Evolutionary conservation across 192 early-diverging fungal genomes (phyloP), one percentile per base, ranked within the genome.

Genomic region (Podila verticillata): DNA sequence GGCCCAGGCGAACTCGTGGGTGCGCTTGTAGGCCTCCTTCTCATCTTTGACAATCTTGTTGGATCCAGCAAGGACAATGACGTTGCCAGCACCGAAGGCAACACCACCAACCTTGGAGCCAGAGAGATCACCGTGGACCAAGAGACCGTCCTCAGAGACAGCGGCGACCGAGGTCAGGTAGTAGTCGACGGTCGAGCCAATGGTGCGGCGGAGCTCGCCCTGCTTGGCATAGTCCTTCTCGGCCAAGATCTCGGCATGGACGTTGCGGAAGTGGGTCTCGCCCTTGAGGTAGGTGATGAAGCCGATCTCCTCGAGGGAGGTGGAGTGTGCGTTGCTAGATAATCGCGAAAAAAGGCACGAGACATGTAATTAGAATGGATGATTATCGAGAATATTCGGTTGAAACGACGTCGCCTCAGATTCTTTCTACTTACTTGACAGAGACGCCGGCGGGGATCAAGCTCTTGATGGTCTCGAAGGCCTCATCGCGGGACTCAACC

Each of bases 31-130:
- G n/a, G 72, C 72, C 30, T 67, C 72, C 13, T 32, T 22, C 39
- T 48, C n/a, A 36, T 73, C 72, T 44, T 68, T 73, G n/a, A 73
- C 72, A 36, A 73, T 73, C 48, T 73, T 73, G 47, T 73, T 73
- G 24, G 72, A 34, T 32, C 72, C 72, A n/a, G 70, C 35, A 57
- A 70, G 29, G 36, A 73, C 44, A 31, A 73, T 57, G 10, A 73
- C 66, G 26, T 71, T 32, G 36, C 54, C 54, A 19, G 72, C n/a
- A 29, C 48, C 31, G 24, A 61, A 44, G 17, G 48, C 28, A 29
- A 51, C 63, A 32, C 72, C 72, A 22, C 56, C 54, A 17, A 73
- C 70, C 30, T 63, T 61, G 28, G 72, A 67, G 31, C 72, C 72
- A 24, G 69, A 66, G 12, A 70, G 69, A 68, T 70, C 69, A 12